Conservation (phyloP, 768 basidiomycete species). For the Trametes sanguinea region DNA sequence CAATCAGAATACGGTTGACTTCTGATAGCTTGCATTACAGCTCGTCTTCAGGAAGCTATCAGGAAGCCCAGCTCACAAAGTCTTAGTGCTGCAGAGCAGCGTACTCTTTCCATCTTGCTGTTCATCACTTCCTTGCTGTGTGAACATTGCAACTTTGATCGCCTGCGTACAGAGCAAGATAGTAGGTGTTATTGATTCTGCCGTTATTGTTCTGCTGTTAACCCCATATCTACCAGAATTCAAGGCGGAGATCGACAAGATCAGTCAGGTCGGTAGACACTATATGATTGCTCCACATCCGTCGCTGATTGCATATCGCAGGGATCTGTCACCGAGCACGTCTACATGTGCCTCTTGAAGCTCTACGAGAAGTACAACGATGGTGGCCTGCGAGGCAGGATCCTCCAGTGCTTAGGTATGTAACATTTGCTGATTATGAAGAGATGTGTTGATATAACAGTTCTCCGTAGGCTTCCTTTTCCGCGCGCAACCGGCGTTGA, state of each 20-base stretch:
- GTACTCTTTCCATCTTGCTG: conserved; percentile 67
- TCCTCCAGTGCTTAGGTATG: conserved; percentile 85
- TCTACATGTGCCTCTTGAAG: conserved; percentile 70
- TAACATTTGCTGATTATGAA: not conserved
- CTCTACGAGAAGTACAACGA: conserved; percentile 71
- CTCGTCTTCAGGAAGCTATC: conserved; percentile 62
- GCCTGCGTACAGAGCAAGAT: conserved; percentile 58
- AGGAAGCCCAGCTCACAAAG: conserved; percentile 43
- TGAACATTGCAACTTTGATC: conserved; percentile 89
- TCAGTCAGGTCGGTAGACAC: conserved; percentile 50
- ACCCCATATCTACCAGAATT: conserved; percentile 43
- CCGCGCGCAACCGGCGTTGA: conserved; percentile 87
- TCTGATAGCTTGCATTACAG: conserved; percentile 34
- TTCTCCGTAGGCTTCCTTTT: conserved; percentile 71
- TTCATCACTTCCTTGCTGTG: conserved; percentile 84
- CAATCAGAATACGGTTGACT: not conserved
- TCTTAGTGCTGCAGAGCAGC: conserved; percentile 51
- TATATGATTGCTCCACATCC: not conserved
- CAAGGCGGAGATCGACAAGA: conserved; percentile 54
- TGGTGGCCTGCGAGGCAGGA: conserved; percentile 60
- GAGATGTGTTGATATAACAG: not conserved
- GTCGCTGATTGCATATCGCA: conserved; percentile 30
- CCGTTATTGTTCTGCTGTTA: not conserved
- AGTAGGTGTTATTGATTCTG: conserved; percentile 44
- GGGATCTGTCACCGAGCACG: conserved; percentile 79